phyloP scores from a whole-genome alignment of 2,329 filamentous ascomycete species.

The Dothideomycetidae sp. region DNA sequence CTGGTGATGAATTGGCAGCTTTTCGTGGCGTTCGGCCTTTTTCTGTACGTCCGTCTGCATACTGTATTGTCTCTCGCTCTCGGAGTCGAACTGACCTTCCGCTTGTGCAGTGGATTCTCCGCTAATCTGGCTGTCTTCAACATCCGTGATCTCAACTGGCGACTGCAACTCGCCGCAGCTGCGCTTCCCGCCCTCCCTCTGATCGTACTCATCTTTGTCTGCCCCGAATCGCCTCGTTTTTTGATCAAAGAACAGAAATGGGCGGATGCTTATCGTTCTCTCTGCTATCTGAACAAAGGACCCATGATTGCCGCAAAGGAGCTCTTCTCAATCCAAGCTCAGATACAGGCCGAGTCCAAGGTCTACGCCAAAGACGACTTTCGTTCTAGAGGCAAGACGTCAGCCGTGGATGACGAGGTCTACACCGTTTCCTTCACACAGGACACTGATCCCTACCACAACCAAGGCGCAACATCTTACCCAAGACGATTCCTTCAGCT shows the following conservation, averaged over 20 bases:
- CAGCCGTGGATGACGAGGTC: slow-evolving; percentile 1
- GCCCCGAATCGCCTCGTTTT: slow-evolving; percentile 20
- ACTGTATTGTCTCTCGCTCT: no score
- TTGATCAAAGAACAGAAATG: slow-evolving; percentile 18
- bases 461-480: slow-evolving; percentile 10
- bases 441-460: slow-evolving; percentile 3
- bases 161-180: slow-evolving; percentile 19
- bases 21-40: slow-evolving; percentile 20
- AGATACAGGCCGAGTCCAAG: slow-evolving; percentile 17
- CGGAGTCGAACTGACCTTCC: no score
- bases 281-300: slow-evolving; percentile 15
- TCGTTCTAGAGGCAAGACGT: not conserved
- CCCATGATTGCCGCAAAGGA: slow-evolving; percentile 20
- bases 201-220: slow-evolving; percentile 17
- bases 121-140: slow-evolving; percentile 17
- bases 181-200: slow-evolving; percentile 18
- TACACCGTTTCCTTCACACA: not conserved
- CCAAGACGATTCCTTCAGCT: slow-evolving; percentile 17
- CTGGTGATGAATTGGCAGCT: slow-evolving; percentile 23
- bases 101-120: slow-evolving; percentile 14
- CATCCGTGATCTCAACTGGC: slow-evolving; percentile 16
- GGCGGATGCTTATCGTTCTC: slow-evolving; percentile 16
- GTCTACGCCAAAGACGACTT: slow-evolving; percentile 1
- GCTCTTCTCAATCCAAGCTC: slow-evolving; percentile 18
- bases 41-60: slow-evolving; percentile 13